Percentiles rank a stretch among this genome's conserved stretches.
phyloP scores from a whole-genome alignment of 2,329 filamentous ascomycete species.

The Beauveria pseudobassiana region DNA sequence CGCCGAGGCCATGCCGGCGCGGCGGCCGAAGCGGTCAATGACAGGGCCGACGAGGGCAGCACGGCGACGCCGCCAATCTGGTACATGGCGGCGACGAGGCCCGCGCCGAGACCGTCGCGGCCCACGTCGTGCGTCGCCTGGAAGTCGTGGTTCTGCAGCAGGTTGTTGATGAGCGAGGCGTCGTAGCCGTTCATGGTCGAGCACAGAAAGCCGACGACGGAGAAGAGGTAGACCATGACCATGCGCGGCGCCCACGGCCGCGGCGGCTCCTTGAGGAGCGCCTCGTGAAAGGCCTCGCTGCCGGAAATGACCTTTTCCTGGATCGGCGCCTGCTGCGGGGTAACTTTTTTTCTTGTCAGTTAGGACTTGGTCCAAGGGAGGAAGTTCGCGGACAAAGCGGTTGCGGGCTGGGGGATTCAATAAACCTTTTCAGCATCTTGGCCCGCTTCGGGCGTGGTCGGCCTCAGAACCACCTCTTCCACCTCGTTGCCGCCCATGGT shows the following conservation, averaged over 20 bases:
- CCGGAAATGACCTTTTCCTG: conserved; percentile 39
- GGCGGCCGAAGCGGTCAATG: conserved; percentile 40
- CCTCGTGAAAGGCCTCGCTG: conserved; percentile 47
- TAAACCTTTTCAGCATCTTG: conserved; percentile 5
- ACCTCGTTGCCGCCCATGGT: background rate
- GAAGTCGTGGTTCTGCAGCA: conserved; percentile 29
- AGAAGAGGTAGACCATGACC: conserved; percentile 35
- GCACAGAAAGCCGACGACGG: conserved; percentile 40
- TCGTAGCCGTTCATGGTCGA: conserved; percentile 47
- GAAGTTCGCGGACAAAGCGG: too few relatives aligned
- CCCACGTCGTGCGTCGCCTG: conserved; percentile 30
- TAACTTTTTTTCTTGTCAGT: background rate
- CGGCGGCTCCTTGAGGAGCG: conserved; percentile 45
- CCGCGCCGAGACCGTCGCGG: conserved; percentile 39
- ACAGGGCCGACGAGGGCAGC: conserved; percentile 34
- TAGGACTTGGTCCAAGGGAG: too few relatives aligned
- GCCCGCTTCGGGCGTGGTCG: background rate
- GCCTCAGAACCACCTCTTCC: background rate
- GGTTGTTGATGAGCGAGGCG: conserved; percentile 14
- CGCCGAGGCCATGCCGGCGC: conserved; percentile 42
- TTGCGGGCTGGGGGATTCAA: background rate
- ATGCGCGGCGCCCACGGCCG: conserved; percentile 31
- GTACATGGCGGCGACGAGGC: conserved; percentile 44
- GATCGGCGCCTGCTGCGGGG: conserved; percentile 8
- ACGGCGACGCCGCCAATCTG: conserved; percentile 42